phyloP scores from a whole-genome alignment of 352 stramenopile species.

The Globisporangium middletonii region DNA sequence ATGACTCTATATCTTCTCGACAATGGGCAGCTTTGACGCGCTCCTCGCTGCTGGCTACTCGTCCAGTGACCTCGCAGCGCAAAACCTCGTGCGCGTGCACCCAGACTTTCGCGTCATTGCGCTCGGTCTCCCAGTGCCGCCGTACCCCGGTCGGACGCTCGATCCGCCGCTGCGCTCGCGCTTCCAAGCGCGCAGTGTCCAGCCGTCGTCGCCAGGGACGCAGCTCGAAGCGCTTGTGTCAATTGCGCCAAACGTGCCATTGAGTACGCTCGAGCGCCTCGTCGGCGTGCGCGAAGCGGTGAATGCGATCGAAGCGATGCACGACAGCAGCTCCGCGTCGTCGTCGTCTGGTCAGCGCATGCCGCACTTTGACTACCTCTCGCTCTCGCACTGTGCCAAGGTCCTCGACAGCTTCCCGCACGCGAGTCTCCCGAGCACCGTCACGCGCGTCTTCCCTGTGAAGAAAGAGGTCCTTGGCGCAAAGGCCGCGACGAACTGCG shows the following conservation, averaged over 20 bases:
- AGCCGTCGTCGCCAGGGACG: constrained; percentile 51
- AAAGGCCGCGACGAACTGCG: constrained; percentile 36
- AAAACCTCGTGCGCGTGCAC: constrained; percentile 84
- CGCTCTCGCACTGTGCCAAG: constrained; percentile 48
- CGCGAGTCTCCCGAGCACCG: constrained; percentile 23
- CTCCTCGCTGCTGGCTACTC: constrained; percentile 53
- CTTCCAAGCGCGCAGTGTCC: constrained; percentile 77
- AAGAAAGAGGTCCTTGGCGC: constrained; percentile 34
- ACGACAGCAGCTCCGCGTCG: constrained; percentile 16
- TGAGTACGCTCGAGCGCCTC: constrained; percentile 55
- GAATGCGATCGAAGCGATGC: constrained; percentile 62
- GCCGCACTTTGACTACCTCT: constrained; percentile 68
- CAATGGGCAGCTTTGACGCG: constrained; percentile 43
- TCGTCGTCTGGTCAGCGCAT: constrained; percentile 34
- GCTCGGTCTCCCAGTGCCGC: constrained; percentile 80
- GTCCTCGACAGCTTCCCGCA: constrained; percentile 47
- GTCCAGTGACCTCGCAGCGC: constrained; percentile 29
- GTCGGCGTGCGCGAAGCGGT: constrained; percentile 64
- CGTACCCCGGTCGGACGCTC: constrained; percentile 79
- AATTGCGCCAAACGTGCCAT: constrained; percentile 36
- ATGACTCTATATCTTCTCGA: not conserved
- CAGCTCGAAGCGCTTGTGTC: constrained; percentile 52
- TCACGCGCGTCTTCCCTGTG: constrained; percentile 57
- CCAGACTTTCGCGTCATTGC: constrained; percentile 93
- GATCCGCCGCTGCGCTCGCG: constrained; percentile 84